Evolutionary conservation across 1,139 yeast genomes (phyloP), one percentile per base, ranked within the genome.

Genomic region (Nakaseomyces sp.): DNA sequence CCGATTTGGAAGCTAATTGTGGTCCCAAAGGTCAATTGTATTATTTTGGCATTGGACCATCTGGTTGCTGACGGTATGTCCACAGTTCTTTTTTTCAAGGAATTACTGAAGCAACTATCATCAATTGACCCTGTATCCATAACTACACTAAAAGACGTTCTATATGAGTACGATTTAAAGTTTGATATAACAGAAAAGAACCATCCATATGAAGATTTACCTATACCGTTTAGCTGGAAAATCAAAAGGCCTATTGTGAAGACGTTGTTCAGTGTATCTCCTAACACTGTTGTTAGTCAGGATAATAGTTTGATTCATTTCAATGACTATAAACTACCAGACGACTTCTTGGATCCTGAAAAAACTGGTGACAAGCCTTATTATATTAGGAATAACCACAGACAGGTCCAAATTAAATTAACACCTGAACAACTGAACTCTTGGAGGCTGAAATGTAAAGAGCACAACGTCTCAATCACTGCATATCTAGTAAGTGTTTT

Each of bases 51-150:
- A 15, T 42, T 52, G 12, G 59, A 56, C 32, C 64, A 60, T 43
- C 48, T 49, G 2, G 43, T 58, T n/a, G 52, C 53, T 39, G 64
- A 60, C 49, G 64, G 64, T 10, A 48, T 57, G 42, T 52, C 61
- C 3, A 46, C 53, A 18, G 51, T 52, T 2, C 44, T 49, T 4
- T 49, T 60, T 26, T 54, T 56, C 54, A 45, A 47, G 17, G 35
- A 43, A 1, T 45, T 60, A 13, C 13, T 58, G 41, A 26, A 43
- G 6, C 31, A 38, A 8, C 32, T 56, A 17, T 45, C 44, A n/a
- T 16, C 37, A 4, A 18, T 15, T 3, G 25, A n/a, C 15, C 13
- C 25, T 3, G 28, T 30, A 2, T 18, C 22, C 9, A 12, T n/a
- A 26, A 25, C 13, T 2, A 8, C 2, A 10, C 39, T 17, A 2